Percentiles rank a stretch among this genome's conserved stretches.
phyloP scores from a whole-genome alignment of 129 eudicot species.

The Artemisia annua region DNA sequence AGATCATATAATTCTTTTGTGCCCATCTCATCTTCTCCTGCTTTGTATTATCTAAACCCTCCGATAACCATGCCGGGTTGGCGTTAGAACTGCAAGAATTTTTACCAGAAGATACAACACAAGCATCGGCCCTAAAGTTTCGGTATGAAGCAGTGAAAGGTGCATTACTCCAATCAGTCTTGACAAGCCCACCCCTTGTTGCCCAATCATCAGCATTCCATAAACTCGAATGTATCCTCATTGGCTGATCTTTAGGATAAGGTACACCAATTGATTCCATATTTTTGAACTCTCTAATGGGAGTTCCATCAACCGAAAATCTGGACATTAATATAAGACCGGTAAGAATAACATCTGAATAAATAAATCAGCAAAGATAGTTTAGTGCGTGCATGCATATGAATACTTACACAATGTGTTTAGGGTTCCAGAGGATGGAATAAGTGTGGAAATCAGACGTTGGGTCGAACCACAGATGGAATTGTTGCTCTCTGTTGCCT shows the following conservation, averaged over 20 bases:
- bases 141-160: constrained; percentile 56
- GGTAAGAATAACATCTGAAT: too few species aligned
- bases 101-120: constrained; percentile 38
- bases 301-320: constrained; percentile 65
- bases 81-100: constrained; percentile 34
- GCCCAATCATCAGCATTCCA: constrained; percentile 75
- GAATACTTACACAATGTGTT: constrained; percentile 50
- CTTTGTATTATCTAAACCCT: constrained; percentile 45
- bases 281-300: constrained; percentile 61
- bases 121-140: constrained; percentile 54
- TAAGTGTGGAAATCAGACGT: constrained; percentile 70
- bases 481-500: constrained; percentile 64
- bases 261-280: constrained; percentile 50
- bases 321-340: constrained; percentile 20
- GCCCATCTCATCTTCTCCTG: constrained; percentile 54
- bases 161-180: constrained; percentile 57
- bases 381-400: neutral
- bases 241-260: constrained; percentile 54
- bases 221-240: constrained; percentile 64
- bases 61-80: constrained; percentile 46
- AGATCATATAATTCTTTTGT: constrained; percentile 62
- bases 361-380: neutral
- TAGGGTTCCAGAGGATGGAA: constrained; percentile 68
- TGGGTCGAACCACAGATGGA: constrained; percentile 69
- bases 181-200: constrained; percentile 59